Evolutionary conservation across 164 flowering plant genomes (phyloP).

Genomic region (Macadamia integrifolia): DNA sequence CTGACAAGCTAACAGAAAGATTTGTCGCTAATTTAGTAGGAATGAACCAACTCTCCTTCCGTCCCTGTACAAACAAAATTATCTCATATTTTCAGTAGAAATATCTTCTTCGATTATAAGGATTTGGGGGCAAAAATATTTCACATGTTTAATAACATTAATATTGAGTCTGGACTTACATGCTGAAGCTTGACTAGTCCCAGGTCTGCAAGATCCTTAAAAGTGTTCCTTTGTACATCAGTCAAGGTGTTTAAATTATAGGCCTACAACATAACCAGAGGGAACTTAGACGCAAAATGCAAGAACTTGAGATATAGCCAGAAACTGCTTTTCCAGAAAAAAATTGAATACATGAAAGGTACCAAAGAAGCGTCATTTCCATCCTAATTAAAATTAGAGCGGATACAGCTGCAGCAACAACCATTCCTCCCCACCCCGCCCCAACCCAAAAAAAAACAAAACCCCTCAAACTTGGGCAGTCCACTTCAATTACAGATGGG

Average conservation of each 20-base stretch:
- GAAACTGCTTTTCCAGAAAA: background rate
- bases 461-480: no score
- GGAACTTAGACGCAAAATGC: background rate
- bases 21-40: conserved; percentile 90
- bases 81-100: conserved; percentile 7
- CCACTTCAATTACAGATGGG: no score
- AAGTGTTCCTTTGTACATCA: conserved; percentile 48
- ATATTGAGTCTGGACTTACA: conserved; percentile 30
- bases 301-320: background rate
- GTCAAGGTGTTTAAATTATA: conserved; percentile 70
- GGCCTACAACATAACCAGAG: conserved; percentile 42
- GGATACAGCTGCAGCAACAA: no score
- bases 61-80: conserved; percentile 48
- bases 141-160: background rate
- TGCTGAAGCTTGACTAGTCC: conserved; percentile 91
- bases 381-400: background rate
- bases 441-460: background rate
- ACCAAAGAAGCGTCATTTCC: background rate
- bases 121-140: background rate
- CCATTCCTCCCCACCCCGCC: no score
- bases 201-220: conserved; percentile 85
- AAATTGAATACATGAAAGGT: background rate
- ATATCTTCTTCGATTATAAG: background rate
- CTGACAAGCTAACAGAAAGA: conserved; percentile 88
- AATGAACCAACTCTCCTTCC: conserved; percentile 96